A percentile compares a stretch with the other conserved stretches of the same genome.
phyloP scores from a whole-genome alignment of 2,329 filamentous ascomycete genomes.

The Fusarium sp. region DNA sequence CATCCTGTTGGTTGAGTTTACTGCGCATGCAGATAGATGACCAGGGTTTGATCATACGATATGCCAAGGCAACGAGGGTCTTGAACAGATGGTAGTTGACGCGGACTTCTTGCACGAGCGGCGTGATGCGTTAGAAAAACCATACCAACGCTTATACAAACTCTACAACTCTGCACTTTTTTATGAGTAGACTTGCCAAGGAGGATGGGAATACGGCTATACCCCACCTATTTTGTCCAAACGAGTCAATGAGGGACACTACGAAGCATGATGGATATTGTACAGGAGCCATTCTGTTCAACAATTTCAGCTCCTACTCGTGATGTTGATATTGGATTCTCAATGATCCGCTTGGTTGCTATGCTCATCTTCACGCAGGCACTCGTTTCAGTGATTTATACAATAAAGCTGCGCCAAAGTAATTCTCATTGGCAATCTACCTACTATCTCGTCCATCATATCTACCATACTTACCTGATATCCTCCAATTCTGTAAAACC shows the following conservation, averaged over 20 bases:
- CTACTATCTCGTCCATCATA: accelerated
- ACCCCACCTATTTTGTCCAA: too few species aligned
- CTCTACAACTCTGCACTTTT: too few species aligned
- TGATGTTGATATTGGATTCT: accelerated
- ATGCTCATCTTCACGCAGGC: neutral
- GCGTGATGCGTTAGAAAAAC: too few species aligned
- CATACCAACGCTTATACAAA: too few species aligned
- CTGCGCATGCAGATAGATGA: neutral
- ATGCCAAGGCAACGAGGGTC: neutral
- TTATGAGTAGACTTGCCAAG: too few species aligned
- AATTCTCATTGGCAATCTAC: neutral
- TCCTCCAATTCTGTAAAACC: neutral
- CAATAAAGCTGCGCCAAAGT: too few species aligned
- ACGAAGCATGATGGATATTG: neutral
- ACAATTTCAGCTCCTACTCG: neutral
- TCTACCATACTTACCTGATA: neutral
- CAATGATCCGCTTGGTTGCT: too few species aligned
- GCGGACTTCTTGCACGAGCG: too few species aligned
- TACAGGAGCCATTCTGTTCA: accelerated
- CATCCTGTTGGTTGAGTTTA: constrained; percentile 6
- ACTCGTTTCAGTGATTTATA: too few species aligned
- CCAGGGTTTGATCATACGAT: constrained; percentile 20
- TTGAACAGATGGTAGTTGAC: too few species aligned
- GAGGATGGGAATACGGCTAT: too few species aligned
- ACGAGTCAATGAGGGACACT: too few species aligned